A percentile compares a stretch with the other conserved stretches of the same genome.
Evolutionary conservation across 345 rosid genomes (phyloP).

Genomic region (Microthlaspi erraticum): DNA sequence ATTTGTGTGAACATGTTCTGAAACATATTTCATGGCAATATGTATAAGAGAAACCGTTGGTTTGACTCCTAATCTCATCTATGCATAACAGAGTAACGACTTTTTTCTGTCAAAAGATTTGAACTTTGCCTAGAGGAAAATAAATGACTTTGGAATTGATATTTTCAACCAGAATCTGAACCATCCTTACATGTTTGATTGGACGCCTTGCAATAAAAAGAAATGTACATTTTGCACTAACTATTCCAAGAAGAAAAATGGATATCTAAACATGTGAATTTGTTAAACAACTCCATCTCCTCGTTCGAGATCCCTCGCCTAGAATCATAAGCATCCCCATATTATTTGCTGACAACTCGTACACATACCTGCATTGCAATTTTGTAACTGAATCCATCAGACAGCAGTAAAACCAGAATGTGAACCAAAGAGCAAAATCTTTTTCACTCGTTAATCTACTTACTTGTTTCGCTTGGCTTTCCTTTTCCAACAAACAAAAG

Average conservation of each 20-base stretch:
- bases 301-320: conserved; percentile 64
- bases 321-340: conserved; percentile 84
- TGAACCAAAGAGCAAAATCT: not conserved
- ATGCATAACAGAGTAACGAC: too few species aligned
- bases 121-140: not conserved
- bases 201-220: conserved; percentile 10
- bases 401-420: not conserved
- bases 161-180: conserved; percentile 27
- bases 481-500: conserved; percentile 85
- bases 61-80: not conserved
- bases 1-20: conserved; percentile 9
- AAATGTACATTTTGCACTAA: conserved; percentile 29
- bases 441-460: conserved; percentile 38
- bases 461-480: conserved; percentile 83
- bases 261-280: conserved; percentile 58
- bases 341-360: conserved; percentile 65
- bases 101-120: not conserved
- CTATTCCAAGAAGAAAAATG: conserved; percentile 25
- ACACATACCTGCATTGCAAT: conserved; percentile 56
- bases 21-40: conserved; percentile 1
- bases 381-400: conserved; percentile 2
- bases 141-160: conserved; percentile 2
- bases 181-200: conserved; percentile 10
- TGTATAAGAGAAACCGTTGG: not conserved
- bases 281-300: conserved; percentile 79